Conservation (phyloP, 208 protist genomes). For the Trypanosoma rangeli region DNA sequence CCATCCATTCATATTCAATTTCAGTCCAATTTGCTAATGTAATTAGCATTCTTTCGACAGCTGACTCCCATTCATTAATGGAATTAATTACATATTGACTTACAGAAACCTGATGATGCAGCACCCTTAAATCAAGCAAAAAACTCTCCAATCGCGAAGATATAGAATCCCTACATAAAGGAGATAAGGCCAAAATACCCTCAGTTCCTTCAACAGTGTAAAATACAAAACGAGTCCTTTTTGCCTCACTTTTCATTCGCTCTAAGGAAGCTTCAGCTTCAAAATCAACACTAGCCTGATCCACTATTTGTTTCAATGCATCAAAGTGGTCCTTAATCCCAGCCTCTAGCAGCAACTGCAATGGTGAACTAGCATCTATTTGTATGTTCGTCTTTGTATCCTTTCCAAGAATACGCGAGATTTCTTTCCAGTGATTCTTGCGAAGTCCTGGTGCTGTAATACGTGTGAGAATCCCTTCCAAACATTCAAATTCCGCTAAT, state of each 20-base stretch:
- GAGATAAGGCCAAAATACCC: conserved; percentile 24
- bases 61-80: conserved; percentile 71
- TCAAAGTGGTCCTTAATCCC: conserved; percentile 57
- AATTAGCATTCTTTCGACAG: conserved; percentile 59
- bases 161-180: conserved; percentile 35
- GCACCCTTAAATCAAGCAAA: conserved; percentile 39
- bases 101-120: conserved; percentile 53
- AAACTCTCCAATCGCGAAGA: conserved; percentile 55
- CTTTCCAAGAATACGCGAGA: conserved; percentile 54
- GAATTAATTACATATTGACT: conserved; percentile 55
- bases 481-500: conserved; percentile 74
- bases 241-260: conserved; percentile 84
- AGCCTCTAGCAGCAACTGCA: conserved; percentile 65
- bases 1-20: conserved; percentile 49
- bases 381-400: conserved; percentile 48
- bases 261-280: conserved; percentile 73
- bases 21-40: conserved; percentile 50
- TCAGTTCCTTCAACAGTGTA: conserved; percentile 21
- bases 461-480: conserved; percentile 63
- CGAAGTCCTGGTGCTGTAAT: conserved; percentile 77
- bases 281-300: conserved; percentile 74
- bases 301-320: conserved; percentile 60
- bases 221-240: conserved; percentile 73
- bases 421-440: conserved; percentile 90
- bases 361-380: conserved; percentile 53